Evolutionary conservation across 352 stramenopile species (phyloP), one percentile per base, ranked within the genome.

Genomic region (Globisporangium megalacanthum): DNA sequence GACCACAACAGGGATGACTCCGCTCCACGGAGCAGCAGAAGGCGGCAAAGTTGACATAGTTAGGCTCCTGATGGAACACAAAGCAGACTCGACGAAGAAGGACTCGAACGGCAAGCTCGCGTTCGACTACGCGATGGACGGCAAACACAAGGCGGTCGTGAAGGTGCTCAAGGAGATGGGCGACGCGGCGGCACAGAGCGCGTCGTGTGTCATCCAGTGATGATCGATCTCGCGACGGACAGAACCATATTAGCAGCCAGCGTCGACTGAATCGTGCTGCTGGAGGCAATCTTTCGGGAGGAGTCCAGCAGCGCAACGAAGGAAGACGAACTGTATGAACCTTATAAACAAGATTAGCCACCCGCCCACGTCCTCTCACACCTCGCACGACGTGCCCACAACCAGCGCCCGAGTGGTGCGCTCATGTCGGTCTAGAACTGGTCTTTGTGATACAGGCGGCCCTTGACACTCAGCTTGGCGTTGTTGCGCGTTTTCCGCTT

Each of bases 141-240:
- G 89, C 58, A 96, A 97, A 54, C 88, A 97, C 74, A 97, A 94
- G 61, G 81, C 84, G 45, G 86, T 96, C 29, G 77, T 94, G 59
- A 96, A 97, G 71, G 85, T 92, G 48, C 70, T 96, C 60, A 97
- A 97, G 77, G 90, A 97, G 69, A 93, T 96, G 75, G 91, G 91
- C 29, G 91, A 97, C 60, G 85, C 86, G 13, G 83, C 84, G 20
- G 83, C 84, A 19, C 80, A 92, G 70, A 92, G 84, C 55, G 81
- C 84, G 56, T 92, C 82, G 51, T 94, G 84, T 83, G 66, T 77
- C 62, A 88, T 94, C 68, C 82, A 91, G 75, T 94, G 84, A 67
- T 58, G 29, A 19, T 52, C 22, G 22, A n/a, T n/a, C n/a, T 20
- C 35, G 41, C 9, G 17, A 11, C 13, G 11, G 44, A 1, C n/a